Percentiles rank a stretch among this genome's conserved stretches.
Conservation (phyloP, 768 basidiomycete species). For the Tulasnella sp. region DNA sequence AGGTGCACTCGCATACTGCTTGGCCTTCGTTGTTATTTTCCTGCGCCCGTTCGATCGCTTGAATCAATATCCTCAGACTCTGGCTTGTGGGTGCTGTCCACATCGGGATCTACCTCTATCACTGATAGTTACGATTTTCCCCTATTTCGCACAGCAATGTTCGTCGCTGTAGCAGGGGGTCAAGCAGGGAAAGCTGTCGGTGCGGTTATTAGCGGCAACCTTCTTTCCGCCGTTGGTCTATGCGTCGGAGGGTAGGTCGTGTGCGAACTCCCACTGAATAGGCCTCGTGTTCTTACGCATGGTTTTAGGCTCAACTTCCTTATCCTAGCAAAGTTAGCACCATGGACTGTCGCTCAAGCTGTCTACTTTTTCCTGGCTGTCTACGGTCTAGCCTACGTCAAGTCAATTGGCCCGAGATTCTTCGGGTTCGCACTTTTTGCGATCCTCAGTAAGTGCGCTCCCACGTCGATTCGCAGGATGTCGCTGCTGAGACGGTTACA, state of each 20-base stretch:
- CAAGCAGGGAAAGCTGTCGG: conserved; percentile 40
- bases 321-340: conserved; percentile 42
- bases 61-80: conserved; percentile 38
- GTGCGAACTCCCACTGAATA: neutral
- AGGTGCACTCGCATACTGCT: conserved; percentile 41
- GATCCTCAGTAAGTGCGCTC: conserved; percentile 40
- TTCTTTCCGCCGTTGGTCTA: conserved; percentile 39
- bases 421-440: conserved; percentile 42
- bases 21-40: conserved; percentile 41
- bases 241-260: conserved; percentile 35
- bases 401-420: conserved; percentile 40
- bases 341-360: conserved; percentile 42
- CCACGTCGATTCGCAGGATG: neutral
- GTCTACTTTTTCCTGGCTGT: conserved; percentile 42
- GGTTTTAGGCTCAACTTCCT: conserved; percentile 38
- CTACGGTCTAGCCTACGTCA: conserved; percentile 42
- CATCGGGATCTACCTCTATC: neutral
- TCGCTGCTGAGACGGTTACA: neutral
- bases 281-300: conserved; percentile 1
- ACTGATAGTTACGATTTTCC: neutral
- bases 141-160: conserved; percentile 33
- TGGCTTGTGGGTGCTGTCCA: conserved; percentile 33
- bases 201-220: conserved; percentile 37
- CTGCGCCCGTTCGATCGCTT: conserved; percentile 39
- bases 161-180: conserved; percentile 41